Evolutionary conservation across 257 asterid species (phyloP).

Genomic region (Henckelia pumila): DNA sequence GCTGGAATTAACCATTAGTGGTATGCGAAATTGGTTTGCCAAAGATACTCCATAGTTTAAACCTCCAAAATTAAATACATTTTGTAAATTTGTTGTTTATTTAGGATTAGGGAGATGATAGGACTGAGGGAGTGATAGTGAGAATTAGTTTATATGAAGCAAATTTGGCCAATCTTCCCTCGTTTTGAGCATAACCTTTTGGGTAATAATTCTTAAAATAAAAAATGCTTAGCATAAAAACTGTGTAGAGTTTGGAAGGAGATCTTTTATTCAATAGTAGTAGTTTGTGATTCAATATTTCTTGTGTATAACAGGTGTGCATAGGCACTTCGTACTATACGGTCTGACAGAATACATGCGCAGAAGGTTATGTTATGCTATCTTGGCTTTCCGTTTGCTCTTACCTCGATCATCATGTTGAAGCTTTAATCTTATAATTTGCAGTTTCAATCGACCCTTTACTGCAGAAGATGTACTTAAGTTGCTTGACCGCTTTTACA

Average conservation of each 20-base stretch:
- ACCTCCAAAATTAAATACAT: neutral
- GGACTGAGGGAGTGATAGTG: no score
- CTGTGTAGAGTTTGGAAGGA: neutral
- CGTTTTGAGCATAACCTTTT: neutral
- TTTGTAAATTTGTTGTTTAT: no score
- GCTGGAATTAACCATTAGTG: neutral
- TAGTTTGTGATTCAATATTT: neutral
- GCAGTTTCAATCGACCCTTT: constrained; percentile 79
- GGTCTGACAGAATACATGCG: constrained; percentile 54
- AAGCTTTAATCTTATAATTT: neutral
- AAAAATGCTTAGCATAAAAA: neutral
- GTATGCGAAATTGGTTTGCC: neutral
- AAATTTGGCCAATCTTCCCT: neutral
- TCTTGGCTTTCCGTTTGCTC: constrained; percentile 12
- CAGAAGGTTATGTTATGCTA: constrained; percentile 53
- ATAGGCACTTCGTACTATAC: constrained; percentile 66
- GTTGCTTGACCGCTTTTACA: constrained; percentile 84
- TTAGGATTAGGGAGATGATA: no score
- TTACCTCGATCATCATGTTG: constrained; percentile 8
- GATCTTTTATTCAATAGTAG: neutral
- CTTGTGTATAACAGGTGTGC: constrained; percentile 60
- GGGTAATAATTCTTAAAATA: constrained; percentile 1
- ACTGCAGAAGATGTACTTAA: constrained; percentile 77
- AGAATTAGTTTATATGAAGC: neutral
- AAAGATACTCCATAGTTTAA: neutral